A percentile compares a stretch with the other conserved stretches of the same genome.
phyloP scores from a whole-genome alignment of 208 protist species.

The Acanthamoeba triangularis region DNA sequence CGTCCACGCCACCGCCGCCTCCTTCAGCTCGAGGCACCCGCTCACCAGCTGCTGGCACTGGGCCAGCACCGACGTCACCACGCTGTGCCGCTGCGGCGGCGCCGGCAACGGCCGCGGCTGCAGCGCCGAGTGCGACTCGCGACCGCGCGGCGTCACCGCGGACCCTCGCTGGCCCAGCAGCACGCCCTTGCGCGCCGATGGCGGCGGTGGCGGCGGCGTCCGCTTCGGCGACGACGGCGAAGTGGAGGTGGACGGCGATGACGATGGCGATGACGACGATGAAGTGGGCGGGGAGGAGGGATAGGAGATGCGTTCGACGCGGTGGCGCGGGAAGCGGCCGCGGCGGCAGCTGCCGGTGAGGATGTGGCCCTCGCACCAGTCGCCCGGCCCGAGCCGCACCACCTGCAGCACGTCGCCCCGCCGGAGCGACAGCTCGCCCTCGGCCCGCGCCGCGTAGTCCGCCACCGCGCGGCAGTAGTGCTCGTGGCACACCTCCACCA shows the following conservation, averaged over 20 bases:
- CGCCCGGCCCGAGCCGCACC: not conserved
- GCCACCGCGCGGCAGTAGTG: not conserved
- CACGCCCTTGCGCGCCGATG: not conserved
- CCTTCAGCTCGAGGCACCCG: slow-evolving; percentile 10
- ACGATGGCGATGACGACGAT: not conserved
- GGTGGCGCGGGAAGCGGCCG: not conserved
- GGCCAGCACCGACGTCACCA: not conserved
- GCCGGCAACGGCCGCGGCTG: not conserved
- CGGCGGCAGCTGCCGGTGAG: not conserved
- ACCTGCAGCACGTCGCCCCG: not conserved
- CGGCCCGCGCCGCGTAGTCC: not conserved
- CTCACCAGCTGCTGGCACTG: slow-evolving; percentile 8
- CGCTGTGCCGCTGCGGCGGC: not conserved
- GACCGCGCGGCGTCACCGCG: too few relatives aligned
- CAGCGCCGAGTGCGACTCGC: not conserved
- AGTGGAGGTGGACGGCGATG: not conserved
- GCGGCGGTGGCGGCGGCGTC: not conserved
- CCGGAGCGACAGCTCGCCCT: slow-evolving; percentile 16
- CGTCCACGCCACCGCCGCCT: not conserved
- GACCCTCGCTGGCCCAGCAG: not conserved
- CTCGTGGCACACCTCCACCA: not conserved
- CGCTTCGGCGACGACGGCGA: not conserved
- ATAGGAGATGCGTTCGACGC: not conserved
- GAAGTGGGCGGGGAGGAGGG: not conserved
- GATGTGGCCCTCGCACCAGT: not conserved